Evolutionary conservation across 78 protist genomes (phyloP).

Genomic region (Dictyostelium capitatum): DNA sequence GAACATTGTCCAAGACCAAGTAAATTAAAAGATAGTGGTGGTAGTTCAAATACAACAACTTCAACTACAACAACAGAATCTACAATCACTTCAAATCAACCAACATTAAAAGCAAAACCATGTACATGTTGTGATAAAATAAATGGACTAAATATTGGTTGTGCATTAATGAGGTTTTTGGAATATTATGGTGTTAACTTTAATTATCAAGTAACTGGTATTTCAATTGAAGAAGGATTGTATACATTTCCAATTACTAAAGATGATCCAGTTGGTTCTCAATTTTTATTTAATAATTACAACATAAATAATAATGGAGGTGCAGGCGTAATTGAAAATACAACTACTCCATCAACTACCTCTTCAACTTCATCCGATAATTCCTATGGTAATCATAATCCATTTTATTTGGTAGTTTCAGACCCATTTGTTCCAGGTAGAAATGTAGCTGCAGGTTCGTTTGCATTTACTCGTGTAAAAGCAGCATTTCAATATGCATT

Average conservation of each 20-base stretch:
- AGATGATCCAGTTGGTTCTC: conserved; percentile 36
- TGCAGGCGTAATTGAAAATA: not conserved
- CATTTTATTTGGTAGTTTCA: conserved; percentile 23
- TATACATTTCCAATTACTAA: conserved; percentile 59
- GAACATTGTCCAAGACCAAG: conserved; percentile 73
- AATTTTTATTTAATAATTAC: not conserved
- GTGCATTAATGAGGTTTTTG: conserved; percentile 74
- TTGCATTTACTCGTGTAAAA: conserved; percentile 64
- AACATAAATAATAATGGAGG: conserved; percentile 11
- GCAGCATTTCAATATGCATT: conserved; percentile 81
- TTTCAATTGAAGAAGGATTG: conserved; percentile 55
- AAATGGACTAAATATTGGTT: conserved; percentile 71
- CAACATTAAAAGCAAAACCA: conserved; percentile 68
- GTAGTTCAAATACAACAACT: too few species aligned
- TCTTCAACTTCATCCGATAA: not conserved
- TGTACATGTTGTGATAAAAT: conserved; percentile 64
- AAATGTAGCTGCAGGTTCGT: conserved; percentile 74
- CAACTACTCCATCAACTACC: not conserved
- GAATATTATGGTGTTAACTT: conserved; percentile 80
- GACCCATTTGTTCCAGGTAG: conserved; percentile 79
- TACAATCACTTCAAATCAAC: not conserved
- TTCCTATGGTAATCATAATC: conserved; percentile 3
- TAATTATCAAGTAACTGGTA: conserved; percentile 68
- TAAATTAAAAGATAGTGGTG: not conserved
- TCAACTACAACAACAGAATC: not conserved